Evolutionary conservation across 1,284 basidiomycete genomes (phyloP).

Genomic region (Phylloporus sp.): DNA sequence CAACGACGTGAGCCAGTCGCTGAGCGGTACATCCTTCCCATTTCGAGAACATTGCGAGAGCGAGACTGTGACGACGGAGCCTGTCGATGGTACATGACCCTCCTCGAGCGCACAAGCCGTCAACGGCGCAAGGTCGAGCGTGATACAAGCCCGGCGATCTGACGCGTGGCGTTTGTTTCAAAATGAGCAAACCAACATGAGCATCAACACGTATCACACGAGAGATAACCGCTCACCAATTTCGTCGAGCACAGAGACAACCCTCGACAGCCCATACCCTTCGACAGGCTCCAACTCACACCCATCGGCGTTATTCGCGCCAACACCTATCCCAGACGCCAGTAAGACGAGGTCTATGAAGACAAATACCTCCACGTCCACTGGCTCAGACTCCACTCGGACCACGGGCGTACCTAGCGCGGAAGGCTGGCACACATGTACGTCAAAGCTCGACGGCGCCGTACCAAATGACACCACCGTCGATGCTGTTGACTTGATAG

Average conservation of each 20-base stretch:
- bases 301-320: not conserved
- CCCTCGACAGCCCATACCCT: slow-evolving; percentile 61
- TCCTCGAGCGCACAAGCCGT: slow-evolving; percentile 51
- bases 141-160: slow-evolving; percentile 34
- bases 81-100: slow-evolving; percentile 49
- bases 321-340: slow-evolving; percentile 40
- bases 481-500: slow-evolving; percentile 57
- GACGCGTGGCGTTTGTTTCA: not conserved
- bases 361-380: slow-evolving; percentile 61
- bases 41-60: slow-evolving; percentile 34
- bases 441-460: slow-evolving; percentile 41
- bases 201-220: too few species aligned
- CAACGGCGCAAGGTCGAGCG: slow-evolving; percentile 65
- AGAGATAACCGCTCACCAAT: slow-evolving; percentile 27
- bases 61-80: slow-evolving; percentile 47
- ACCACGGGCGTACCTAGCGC: slow-evolving; percentile 30
- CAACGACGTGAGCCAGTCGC: slow-evolving; percentile 57
- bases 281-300: slow-evolving; percentile 48
- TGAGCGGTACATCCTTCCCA: slow-evolving; percentile 14
- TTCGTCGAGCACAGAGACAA: slow-evolving; percentile 57
- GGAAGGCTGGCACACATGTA: slow-evolving; percentile 19
- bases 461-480: slow-evolving; percentile 43
- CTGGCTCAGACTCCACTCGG: slow-evolving; percentile 37
- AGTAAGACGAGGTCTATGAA: slow-evolving; percentile 77
- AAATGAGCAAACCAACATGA: not conserved